Conservation (phyloP, 2,329 filamentous ascomycete species). For the Stagonosporopsis chrysanthemi region DNA sequence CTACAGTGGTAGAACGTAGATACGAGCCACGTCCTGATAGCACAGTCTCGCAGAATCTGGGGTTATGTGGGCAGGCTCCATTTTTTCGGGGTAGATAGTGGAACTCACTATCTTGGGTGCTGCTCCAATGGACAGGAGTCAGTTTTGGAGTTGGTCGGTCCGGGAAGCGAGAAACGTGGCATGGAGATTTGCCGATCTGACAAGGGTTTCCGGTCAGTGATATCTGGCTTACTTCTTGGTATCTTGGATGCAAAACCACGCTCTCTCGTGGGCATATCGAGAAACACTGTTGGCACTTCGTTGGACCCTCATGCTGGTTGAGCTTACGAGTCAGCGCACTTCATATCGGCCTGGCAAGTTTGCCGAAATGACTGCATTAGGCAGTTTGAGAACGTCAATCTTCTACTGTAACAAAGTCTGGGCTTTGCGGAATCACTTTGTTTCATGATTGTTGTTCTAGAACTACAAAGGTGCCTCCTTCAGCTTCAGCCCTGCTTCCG, state of each 20-base stretch:
- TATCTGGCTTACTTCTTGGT: not conserved
- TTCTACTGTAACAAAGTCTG: not conserved
- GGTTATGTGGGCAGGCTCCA: constrained; percentile 30
- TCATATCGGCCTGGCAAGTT: not conserved
- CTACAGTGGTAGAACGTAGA: constrained; percentile 2
- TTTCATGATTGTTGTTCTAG: not conserved
- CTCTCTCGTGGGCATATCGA: not conserved
- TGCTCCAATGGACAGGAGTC: constrained; percentile 22
- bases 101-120: not conserved
- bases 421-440: not conserved
- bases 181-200: constrained; percentile 7
- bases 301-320: not conserved
- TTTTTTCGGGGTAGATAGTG: constrained; percentile 34
- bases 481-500: constrained; percentile 61
- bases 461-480: constrained; percentile 34
- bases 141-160: constrained; percentile 9
- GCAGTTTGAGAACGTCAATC: not conserved
- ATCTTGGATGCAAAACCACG: not conserved
- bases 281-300: not conserved
- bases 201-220: constrained; percentile 2
- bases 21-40: constrained; percentile 21
- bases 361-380: constrained; percentile 2
- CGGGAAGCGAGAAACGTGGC: constrained; percentile 9
- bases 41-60: constrained; percentile 32
- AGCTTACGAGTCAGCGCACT: not conserved